Base-by-base conservation (phyloP, 1,284 basidiomycete genomes). In the Sanghuangporus baumii region DNA sequence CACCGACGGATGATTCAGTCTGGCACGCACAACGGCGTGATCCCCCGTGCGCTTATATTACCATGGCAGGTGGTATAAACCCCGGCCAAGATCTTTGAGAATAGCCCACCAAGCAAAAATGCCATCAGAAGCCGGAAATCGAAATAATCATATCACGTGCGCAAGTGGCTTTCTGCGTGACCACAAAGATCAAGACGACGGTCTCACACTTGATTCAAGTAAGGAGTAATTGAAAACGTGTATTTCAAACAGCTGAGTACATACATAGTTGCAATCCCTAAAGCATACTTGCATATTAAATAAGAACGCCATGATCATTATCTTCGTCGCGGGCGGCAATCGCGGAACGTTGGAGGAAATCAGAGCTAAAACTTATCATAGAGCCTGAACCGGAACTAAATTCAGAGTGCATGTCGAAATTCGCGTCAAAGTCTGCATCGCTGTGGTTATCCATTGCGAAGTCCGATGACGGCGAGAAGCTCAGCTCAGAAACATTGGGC, bases 291-390 rank as follows among this genome's bases (percentile, higher is more conserved):
- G n/a, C 16, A 18, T 31, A 54, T 37, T 34, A 54, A 37, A 36
- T 14, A 37, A 18, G 6, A 31, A 37, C 52, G n/a, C 43, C 12
- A 12, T 46, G 6, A 46, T 46, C 43, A 12, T 46, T n/a, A 46
- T 46, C 43, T 16, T n/a, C 43, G 20, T 16, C 8, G 20, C 16
- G 5, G 16, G 16, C 43, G 6, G 43, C 16, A 8, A 46, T 50
- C 9, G 26, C 26, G 26, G 60, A 41, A 14, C 57, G 47, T 20
- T 38, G 34, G 54, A 59, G 14, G 48, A 63, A 63, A n/a, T 38
- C 56, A 16, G 61, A 58, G 26, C 61, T 63, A 37, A 63, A 63
- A 9, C 31, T 50, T 34, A 54, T 55, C 40, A 46, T 38, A 14
- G 52, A 54, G 9, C 58, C 46, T 23, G 47, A 31, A 20, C 56